Conservation (phyloP, 1,139 yeast genomes). For the Geotrichum bryndzae region DNA sequence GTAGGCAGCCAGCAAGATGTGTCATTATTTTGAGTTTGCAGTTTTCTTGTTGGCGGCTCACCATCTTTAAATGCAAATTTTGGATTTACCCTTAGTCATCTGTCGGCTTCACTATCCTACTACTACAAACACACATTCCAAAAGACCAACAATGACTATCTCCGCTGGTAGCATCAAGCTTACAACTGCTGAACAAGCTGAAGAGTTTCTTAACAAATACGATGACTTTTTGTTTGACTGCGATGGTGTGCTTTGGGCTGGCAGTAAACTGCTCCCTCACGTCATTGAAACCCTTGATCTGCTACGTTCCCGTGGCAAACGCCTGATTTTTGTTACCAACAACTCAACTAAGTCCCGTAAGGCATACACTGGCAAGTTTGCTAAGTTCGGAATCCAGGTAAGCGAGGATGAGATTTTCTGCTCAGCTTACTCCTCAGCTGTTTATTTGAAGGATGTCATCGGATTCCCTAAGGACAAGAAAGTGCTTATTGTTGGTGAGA, state of each 20-base stretch:
- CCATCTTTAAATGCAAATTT: too few species aligned
- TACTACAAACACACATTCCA: neutral
- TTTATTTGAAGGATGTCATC: conserved; percentile 71
- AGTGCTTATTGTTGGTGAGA: conserved; percentile 81
- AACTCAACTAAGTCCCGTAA: conserved; percentile 85
- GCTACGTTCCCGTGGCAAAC: conserved; percentile 51
- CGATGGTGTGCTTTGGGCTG: conserved; percentile 90
- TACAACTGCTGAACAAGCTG: conserved; percentile 43
- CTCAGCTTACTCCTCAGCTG: conserved; percentile 85
- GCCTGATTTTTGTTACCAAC: conserved; percentile 84
- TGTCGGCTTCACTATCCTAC: too few species aligned
- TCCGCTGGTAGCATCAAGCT: conserved; percentile 39
- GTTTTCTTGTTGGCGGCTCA: too few species aligned
- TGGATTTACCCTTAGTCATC: too few species aligned
- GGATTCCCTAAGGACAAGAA: conserved; percentile 67
- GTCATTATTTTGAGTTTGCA: too few species aligned
- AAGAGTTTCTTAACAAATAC: conserved; percentile 51
- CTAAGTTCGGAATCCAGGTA: conserved; percentile 62
- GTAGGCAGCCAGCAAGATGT: too few species aligned
- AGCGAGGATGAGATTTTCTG: conserved; percentile 77
- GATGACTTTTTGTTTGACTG: conserved; percentile 89
- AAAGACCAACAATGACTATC: conserved; percentile 18
- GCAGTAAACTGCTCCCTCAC: conserved; percentile 64
- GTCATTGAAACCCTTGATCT: conserved; percentile 60
- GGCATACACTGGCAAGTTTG: conserved; percentile 71